Percentiles rank a stretch among this genome's conserved stretches.
Evolutionary conservation across 371 early-diverging fungal genomes (phyloP).

Genomic region (Mycotypha africana): DNA sequence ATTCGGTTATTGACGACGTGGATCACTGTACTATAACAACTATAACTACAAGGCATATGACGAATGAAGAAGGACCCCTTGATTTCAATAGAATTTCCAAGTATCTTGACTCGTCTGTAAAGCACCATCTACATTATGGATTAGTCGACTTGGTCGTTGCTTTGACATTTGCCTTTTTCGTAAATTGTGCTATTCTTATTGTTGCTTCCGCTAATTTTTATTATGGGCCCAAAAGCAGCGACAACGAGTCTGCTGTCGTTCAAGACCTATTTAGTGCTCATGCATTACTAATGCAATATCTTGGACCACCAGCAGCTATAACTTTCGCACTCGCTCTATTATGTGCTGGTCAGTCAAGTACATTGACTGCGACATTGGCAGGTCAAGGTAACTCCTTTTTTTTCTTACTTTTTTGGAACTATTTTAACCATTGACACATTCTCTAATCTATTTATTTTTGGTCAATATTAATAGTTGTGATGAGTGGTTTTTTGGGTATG

Average conservation of each 20-base stretch:
- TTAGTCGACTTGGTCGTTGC: slow-evolving; percentile 66
- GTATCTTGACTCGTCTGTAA: slow-evolving; percentile 12
- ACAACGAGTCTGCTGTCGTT: slow-evolving; percentile 22
- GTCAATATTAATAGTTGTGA: slow-evolving; percentile 45
- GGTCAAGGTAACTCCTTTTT: slow-evolving; percentile 48
- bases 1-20: background rate
- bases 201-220: slow-evolving; percentile 78
- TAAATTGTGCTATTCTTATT: slow-evolving; percentile 76
- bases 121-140: slow-evolving; percentile 29
- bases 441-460: background rate
- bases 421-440: background rate
- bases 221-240: slow-evolving; percentile 45
- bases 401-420: too few relatives aligned
- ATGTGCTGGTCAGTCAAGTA: slow-evolving; percentile 73
- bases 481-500: slow-evolving; percentile 77
- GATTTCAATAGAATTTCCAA: slow-evolving; percentile 9
- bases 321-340: slow-evolving; percentile 76
- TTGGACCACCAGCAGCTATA: slow-evolving; percentile 64
- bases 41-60: too few relatives aligned
- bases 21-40: background rate
- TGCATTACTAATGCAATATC: slow-evolving; percentile 46
- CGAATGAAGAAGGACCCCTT: too few relatives aligned
- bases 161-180: slow-evolving; percentile 66
- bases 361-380: slow-evolving; percentile 82
- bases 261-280: slow-evolving; percentile 66